Evolutionary conservation across 2,329 filamentous ascomycete genomes (phyloP), one percentile per base, ranked within the genome.

Genomic region (Plenodomus tracheiphilus): DNA sequence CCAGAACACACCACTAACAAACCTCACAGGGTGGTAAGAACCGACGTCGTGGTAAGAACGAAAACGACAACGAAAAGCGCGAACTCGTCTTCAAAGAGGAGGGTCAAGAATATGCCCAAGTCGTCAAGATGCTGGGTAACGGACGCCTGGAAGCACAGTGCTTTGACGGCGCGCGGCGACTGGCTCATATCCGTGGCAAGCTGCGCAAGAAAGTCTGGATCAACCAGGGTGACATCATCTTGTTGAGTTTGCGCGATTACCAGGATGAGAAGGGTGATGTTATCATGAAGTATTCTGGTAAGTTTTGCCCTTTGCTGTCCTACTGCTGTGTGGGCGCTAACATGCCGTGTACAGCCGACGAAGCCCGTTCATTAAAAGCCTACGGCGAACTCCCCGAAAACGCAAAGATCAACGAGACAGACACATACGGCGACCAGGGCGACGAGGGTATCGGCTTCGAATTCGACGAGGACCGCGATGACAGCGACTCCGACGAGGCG

Each of bases 341-440:
- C 72, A 82, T 95, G 73, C 96, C 96, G 80, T 95, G 96, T 84
- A 49, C 52, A 51, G 69, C 72, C 78, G 94, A 99, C 72, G 94
- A 97, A 81, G 94, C 94, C 68, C 87, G 94, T 71, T 89, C 86
- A 62, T 84, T 99, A 69, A 97, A 97, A 81, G 90, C 91, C 55
- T 97, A 97, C 77, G 94, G 94, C 75, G 94, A 99, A 78, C 82
- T 99, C 53, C 94, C 94, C 64, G 94, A 97, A 79, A 89, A 85
- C 70, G 94, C 94, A 74, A 97, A 97, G 88, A 99, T 99, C 85
- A 99, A 99, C 85, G 94, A 99, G 85, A 96, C 91, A 59, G 94
- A 97, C 77, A 96, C 91, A 40, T 96, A 85, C 72, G 85, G 90
- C 69, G 89, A 92, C 76, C 89, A 92, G 75, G 92, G 91, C 75